Percentiles rank a stretch among this genome's conserved stretches.
Evolutionary conservation across 108 stramenopile species (phyloP).

Genomic region (Pseudonitzschia multiseries): DNA sequence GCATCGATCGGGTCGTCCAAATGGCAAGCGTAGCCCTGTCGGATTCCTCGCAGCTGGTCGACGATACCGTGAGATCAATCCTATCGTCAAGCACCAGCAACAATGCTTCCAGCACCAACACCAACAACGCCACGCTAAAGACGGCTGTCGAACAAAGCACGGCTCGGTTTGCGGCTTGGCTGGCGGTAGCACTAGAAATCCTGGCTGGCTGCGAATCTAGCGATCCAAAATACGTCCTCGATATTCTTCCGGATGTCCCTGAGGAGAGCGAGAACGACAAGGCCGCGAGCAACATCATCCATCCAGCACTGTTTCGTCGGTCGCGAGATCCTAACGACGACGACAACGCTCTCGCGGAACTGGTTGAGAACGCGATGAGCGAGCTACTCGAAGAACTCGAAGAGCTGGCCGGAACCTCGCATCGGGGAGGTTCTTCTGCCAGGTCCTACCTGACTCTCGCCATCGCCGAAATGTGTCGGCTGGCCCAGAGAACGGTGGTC

Average conservation of each 20-base stretch:
- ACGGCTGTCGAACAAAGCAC: constrained; percentile 70
- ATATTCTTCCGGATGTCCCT: constrained; percentile 26
- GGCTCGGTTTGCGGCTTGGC: constrained; percentile 66
- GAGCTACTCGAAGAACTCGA: constrained; percentile 7
- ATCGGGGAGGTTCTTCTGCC: neutral
- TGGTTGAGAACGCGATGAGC: constrained; percentile 8
- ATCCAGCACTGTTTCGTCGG: constrained; percentile 3
- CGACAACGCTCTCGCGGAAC: constrained; percentile 10
- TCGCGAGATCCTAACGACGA: neutral
- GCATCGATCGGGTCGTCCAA: constrained; percentile 55
- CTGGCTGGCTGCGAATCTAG: constrained; percentile 69
- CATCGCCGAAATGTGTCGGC: constrained; percentile 76
- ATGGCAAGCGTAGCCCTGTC: constrained; percentile 70
- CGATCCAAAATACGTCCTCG: constrained; percentile 35
- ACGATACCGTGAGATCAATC: constrained; percentile 76
- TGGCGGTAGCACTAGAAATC: constrained; percentile 66
- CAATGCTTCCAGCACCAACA: too few species aligned
- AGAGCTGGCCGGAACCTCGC: neutral
- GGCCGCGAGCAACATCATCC: constrained; percentile 6
- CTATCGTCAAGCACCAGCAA: constrained; percentile 28
- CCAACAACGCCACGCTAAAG: constrained; percentile 9
- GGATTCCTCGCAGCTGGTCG: constrained; percentile 79
- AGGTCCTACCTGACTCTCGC: constrained; percentile 48
- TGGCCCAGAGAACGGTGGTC: constrained; percentile 65
- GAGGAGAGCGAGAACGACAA: constrained; percentile 25